Evolutionary conservation across 805 yeast genomes (phyloP).

Genomic region (Myxozyma vanderwaltii): DNA sequence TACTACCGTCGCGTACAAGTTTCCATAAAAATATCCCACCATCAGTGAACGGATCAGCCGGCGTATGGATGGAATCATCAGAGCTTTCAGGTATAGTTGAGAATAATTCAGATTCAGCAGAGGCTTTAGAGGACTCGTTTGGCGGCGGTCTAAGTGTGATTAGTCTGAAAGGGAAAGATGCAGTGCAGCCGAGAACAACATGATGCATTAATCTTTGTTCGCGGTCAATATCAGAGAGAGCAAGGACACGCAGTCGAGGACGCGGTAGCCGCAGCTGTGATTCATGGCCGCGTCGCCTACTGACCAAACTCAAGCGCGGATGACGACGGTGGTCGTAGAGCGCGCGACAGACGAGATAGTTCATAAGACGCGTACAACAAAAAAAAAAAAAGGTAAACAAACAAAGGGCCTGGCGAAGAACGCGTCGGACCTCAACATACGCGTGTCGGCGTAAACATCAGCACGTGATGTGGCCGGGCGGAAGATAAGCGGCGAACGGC

Average conservation of each 20-base stretch:
- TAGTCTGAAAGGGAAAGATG: constrained; percentile 12
- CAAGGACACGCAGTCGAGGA: background rate
- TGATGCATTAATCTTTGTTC: constrained; percentile 8
- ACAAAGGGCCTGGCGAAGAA: background rate
- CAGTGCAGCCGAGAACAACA: constrained; percentile 24
- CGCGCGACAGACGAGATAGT: constrained; percentile 10
- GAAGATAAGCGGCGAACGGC: constrained; percentile 2
- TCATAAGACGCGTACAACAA: no score
- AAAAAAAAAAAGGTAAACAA: no score
- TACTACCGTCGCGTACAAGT: background rate
- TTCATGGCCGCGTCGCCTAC: background rate
- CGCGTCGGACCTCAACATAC: no score
- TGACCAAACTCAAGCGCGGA: no score
- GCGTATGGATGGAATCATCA: background rate
- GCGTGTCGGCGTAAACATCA: constrained; percentile 3
- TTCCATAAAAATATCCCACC: constrained; percentile 23
- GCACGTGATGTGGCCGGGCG: background rate
- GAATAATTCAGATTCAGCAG: background rate
- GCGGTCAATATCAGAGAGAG: constrained; percentile 16
- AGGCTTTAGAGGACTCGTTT: background rate
- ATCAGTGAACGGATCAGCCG: background rate
- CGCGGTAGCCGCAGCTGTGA: constrained; percentile 1
- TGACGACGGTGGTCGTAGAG: constrained; percentile 9
- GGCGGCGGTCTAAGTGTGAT: constrained; percentile 11
- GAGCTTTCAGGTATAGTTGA: background rate